Evolutionary conservation across 2,329 filamentous ascomycete species (phyloP).

Genomic region (Ascochyta clinopodiicola): DNA sequence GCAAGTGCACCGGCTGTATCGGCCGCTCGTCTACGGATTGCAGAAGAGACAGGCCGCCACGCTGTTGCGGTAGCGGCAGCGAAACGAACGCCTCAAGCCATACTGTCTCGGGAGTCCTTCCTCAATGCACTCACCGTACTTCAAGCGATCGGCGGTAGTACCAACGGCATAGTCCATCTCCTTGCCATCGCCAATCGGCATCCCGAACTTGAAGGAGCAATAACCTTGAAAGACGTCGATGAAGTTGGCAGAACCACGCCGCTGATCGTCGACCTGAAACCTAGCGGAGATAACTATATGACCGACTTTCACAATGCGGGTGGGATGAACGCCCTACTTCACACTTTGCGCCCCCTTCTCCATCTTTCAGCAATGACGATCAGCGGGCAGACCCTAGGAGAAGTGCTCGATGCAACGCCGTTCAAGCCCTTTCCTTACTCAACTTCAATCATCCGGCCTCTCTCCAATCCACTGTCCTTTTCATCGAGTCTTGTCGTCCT

Average conservation of each 20-base stretch:
- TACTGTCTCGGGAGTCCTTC: conserved; percentile 57
- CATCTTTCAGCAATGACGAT: conserved; percentile 79
- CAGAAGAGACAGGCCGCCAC: conserved; percentile 60
- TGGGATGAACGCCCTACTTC: conserved; percentile 80
- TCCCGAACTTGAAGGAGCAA: conserved; percentile 67
- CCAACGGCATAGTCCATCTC: conserved; percentile 54
- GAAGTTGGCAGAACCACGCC: conserved; percentile 79
- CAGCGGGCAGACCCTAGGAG: conserved; percentile 78
- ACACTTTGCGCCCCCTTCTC: conserved; percentile 78
- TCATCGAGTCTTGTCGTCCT: conserved; percentile 86
- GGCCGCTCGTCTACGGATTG: conserved; percentile 58
- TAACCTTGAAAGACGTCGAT: conserved; percentile 80
- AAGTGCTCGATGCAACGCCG: conserved; percentile 77
- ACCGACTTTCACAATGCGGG: conserved; percentile 84
- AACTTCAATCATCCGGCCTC: conserved; percentile 50
- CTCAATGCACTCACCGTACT: conserved; percentile 55
- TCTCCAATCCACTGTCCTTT: conserved; percentile 79
- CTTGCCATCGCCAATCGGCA: conserved; percentile 59
- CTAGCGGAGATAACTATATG: conserved; percentile 84
- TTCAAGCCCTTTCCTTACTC: conserved; percentile 61
- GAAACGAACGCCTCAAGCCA: conserved; percentile 52
- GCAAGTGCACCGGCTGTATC: conserved; percentile 62
- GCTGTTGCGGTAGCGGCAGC: conserved; percentile 54
- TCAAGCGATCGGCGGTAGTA: conserved; percentile 54
- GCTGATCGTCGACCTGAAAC: conserved; percentile 82